Conservation (phyloP, 164 flowering plant species). For the Echeveria elegans region DNA sequence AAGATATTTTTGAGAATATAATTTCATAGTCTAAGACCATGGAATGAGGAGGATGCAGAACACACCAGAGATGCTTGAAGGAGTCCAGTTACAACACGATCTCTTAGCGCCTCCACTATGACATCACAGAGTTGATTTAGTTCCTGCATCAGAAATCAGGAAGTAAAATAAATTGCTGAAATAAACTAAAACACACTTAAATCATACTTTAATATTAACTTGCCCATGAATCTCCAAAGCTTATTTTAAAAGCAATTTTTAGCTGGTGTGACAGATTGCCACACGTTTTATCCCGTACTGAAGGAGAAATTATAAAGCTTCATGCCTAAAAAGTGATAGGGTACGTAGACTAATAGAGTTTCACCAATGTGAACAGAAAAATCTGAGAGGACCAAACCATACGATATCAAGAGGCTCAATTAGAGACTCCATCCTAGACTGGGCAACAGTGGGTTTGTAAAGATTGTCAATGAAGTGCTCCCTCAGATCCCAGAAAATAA, state of each 20-base stretch:
- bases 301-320: no score
- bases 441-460: constrained; percentile 73
- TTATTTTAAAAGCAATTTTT: no score
- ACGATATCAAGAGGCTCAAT: constrained; percentile 88
- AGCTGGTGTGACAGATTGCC: no score
- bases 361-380: neutral
- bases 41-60: constrained; percentile 6
- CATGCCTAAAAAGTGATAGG: neutral
- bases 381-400: constrained; percentile 15
- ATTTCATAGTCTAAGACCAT: neutral
- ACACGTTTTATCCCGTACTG: no score
- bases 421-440: constrained; percentile 69
- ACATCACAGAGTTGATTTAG: constrained; percentile 74
- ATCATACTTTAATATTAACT: no score
- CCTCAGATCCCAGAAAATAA: constrained; percentile 87
- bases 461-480: constrained; percentile 75
- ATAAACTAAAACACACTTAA: no score
- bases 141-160: constrained; percentile 38
- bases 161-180: no score
- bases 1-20: neutral
- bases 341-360: neutral
- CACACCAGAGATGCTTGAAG: constrained; percentile 93
- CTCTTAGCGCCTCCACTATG: constrained; percentile 82
- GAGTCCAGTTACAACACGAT: constrained; percentile 84
- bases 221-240: no score